phyloP scores from a whole-genome alignment of 441 rosid genomes.

The Populus trichocarpa region DNA sequence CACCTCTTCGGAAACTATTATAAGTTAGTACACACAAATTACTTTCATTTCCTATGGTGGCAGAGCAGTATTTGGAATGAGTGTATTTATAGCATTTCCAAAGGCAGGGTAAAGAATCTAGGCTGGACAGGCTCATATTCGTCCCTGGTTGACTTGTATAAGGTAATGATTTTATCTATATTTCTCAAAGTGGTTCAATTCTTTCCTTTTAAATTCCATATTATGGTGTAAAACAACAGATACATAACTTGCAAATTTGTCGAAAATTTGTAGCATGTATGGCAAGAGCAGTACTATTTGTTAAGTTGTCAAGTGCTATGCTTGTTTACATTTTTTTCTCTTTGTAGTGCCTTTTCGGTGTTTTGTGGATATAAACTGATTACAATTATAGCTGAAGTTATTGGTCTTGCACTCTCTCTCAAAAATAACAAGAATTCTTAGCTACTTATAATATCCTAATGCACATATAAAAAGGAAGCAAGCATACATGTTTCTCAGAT shows the following conservation, averaged over 20 bases:
- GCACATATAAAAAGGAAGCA: constrained; percentile 10
- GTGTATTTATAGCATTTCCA: neutral
- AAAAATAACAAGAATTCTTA: neutral
- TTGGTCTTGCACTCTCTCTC: neutral
- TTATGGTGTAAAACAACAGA: neutral
- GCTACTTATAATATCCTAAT: constrained; percentile 4
- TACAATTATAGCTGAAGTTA: constrained; percentile 1
- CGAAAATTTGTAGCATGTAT: neutral
- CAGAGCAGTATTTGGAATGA: neutral
- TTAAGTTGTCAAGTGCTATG: neutral
- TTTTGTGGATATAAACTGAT: neutral
- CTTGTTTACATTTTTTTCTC: neutral
- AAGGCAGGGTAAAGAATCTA: neutral
- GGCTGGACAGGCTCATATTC: neutral
- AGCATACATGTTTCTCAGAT: constrained; percentile 66
- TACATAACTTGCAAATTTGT: neutral
- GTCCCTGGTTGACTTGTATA: neutral
- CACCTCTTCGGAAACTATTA: neutral
- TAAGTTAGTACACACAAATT: neutral
- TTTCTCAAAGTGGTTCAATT: neutral
- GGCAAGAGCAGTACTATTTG: neutral
- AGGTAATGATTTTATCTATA: neutral
- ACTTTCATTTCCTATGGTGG: neutral
- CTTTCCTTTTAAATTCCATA: neutral
- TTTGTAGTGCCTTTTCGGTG: neutral